phyloP scores from a whole-genome alignment of 2,329 filamentous ascomycete species.

The Fusarium transvaalense region DNA sequence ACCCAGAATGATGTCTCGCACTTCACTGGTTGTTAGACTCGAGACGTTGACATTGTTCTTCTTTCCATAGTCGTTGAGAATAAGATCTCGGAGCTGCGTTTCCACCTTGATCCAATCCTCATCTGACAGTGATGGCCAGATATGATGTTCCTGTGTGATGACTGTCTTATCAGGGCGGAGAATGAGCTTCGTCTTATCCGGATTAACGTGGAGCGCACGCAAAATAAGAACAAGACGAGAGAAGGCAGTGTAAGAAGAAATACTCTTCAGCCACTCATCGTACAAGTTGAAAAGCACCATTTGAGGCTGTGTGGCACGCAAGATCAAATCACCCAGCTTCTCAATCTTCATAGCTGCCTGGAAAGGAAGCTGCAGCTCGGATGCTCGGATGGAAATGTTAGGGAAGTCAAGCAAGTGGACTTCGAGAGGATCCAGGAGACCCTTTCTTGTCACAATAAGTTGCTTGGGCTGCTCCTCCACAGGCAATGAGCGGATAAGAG shows the following conservation, averaged over 20 bases:
- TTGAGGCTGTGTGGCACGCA: conserved; percentile 97
- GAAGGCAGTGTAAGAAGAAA: conserved; percentile 98
- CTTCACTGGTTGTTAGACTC: conserved; percentile 95
- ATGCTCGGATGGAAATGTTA: conserved; percentile 98
- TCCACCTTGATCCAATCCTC: conserved; percentile 99
- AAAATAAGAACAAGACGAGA: conserved; percentile 94
- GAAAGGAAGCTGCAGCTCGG: conserved; percentile 96
- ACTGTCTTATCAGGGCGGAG: conserved; percentile 97
- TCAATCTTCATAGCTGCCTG: conserved; percentile 99
- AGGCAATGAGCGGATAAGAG: conserved; percentile 92
- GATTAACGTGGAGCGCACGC: conserved; percentile 95
- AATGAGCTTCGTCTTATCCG: conserved; percentile 97
- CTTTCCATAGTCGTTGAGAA: conserved; percentile 98
- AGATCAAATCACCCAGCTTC: conserved; percentile 98
- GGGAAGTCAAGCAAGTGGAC: conserved; percentile 98
- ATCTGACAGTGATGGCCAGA: conserved; percentile 94
- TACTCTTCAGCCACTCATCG: conserved; percentile 98
- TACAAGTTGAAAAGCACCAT: conserved; percentile 99
- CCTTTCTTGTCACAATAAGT: conserved; percentile 97
- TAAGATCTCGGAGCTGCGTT: conserved; percentile 92
- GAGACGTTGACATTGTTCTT: conserved; percentile 99
- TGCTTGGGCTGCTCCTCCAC: conserved; percentile 99
- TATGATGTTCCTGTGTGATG: conserved; percentile 98
- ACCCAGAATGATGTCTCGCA: conserved; percentile 97
- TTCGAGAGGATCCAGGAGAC: conserved; percentile 94